Evolutionary conservation across 805 yeast genomes (phyloP), one percentile per base, ranked within the genome.

Genomic region (Myxozyma udenii): DNA sequence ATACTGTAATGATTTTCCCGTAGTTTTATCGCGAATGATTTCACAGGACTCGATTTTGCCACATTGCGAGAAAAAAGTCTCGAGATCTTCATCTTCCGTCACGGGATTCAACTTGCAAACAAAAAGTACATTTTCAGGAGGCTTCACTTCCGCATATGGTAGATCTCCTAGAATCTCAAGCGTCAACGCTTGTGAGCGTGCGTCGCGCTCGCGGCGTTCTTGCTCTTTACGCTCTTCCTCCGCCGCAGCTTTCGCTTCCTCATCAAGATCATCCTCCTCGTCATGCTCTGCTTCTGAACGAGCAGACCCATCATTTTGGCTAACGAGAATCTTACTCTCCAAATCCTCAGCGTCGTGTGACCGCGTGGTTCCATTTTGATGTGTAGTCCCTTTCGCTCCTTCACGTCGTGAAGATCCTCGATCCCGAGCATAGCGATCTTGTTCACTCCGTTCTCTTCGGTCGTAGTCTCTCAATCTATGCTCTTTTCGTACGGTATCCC

Each of bases 151-250:
- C 1, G 84, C 80, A 33, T 73, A 71, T 1, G 84, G 83, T 5
- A 83, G 57, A 58, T 83, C 87, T 0, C 86, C 86, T 40, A 83
- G 70, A 54, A 83, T 67, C 60, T 83, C 87, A 43, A 83, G 66
- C 0, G 87, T 76, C 30, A 83, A 63, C 1, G 86, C 85, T 50
- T 79, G 79, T 1, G 81, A 69, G 3, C 72, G 67, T 0, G 81
- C 74, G 32, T 72, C 73, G 18, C 63, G 66, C 21, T 67, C 69
- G 24, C 60, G 55, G 39, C 60, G 56, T 36, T 60, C 48, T 41
- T 64, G 62, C 12, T 62, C 58, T 33, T 64, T 68, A 14, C 56
- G 63, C 28, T 68, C 72, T 22, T 57, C 65, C 4, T 61, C 65
- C 1, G 55, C 61, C 14, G 53, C 64, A 2, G 60, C 41, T 3